phyloP scores from a whole-genome alignment of 2,329 filamentous ascomycete genomes.

The Canariomyces notabilis region DNA sequence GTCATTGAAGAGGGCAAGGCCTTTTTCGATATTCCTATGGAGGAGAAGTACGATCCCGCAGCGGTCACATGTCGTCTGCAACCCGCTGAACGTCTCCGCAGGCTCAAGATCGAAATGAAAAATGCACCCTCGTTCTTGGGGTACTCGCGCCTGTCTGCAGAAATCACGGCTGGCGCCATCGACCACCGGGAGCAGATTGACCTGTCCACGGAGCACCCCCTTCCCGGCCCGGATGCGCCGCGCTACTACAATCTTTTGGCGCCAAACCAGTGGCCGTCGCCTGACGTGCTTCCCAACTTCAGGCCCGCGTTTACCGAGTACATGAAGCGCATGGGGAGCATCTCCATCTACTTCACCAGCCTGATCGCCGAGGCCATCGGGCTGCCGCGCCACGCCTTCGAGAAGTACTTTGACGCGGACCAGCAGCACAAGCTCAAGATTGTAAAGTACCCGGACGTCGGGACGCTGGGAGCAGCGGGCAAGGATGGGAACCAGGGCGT shows the following conservation, averaged over 20 bases:
- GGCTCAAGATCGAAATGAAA: slow-evolving; percentile 66
- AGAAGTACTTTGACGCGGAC: slow-evolving; percentile 69
- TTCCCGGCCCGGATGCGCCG: slow-evolving; percentile 59
- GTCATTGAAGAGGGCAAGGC: slow-evolving; percentile 63
- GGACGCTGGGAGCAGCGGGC: slow-evolving; percentile 47
- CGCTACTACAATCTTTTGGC: slow-evolving; percentile 69
- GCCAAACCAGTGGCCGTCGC: slow-evolving; percentile 75
- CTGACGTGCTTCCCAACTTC: slow-evolving; percentile 60
- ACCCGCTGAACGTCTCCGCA: slow-evolving; percentile 24
- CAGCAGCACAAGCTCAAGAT: slow-evolving; percentile 87
- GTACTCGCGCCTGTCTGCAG: slow-evolving; percentile 60
- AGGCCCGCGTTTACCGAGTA: slow-evolving; percentile 66
- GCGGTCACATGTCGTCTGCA: not conserved
- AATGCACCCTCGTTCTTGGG: slow-evolving; percentile 68
- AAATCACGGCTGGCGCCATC: slow-evolving; percentile 66
- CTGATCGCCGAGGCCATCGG: slow-evolving; percentile 81
- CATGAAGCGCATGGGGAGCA: slow-evolving; percentile 66
- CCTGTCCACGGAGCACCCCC: slow-evolving; percentile 70
- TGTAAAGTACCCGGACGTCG: slow-evolving; percentile 74
- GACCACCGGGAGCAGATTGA: slow-evolving; percentile 87
- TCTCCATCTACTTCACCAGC: slow-evolving; percentile 70
- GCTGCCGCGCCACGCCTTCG: slow-evolving; percentile 64
- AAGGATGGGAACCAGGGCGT: slow-evolving; percentile 45
- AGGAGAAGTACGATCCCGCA: slow-evolving; percentile 58
- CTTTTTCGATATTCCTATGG: slow-evolving; percentile 71